Base-by-base conservation (phyloP, 192 early-diverging fungal genomes). In the Lobulomyces angularis region DNA sequence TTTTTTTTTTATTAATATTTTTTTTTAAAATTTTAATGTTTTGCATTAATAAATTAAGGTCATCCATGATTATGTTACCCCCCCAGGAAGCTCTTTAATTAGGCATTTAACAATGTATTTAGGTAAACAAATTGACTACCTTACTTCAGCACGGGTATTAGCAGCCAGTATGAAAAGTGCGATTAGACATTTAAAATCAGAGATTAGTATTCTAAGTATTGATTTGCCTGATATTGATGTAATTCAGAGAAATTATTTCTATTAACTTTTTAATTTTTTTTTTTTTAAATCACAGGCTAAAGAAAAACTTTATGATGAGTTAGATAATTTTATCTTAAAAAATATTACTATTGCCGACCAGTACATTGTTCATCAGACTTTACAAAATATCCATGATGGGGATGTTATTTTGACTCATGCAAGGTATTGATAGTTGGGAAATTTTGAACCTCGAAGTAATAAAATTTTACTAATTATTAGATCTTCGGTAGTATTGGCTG, bases 91-190 rank as follows among this genome's bases (percentile, higher is more conserved):
- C 0, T 75, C 83, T 0, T 71, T 98, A 31, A 72, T 77, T 24
- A 62, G 90, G 36, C 69, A 87, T 57, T 72, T 98, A 46, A 80
- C 69, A 23, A 74, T 69, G 18, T 70, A 92, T 45, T 48, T 98
- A 34, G 79, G 81, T 51, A 80, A 84, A 36, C 92, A 98, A 50
- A 86, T 96, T 49, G 84, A 79, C 45, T 93, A 88, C 48, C 56
- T 98, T 30, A 71, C 80, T 20, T 77, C 77, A 34, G 79, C 77
- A 37, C 79, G 94, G 20, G 71, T 81, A 3, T 76, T 96, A 70
- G 83, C 85, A n/a, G 75, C 87, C 22, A 83, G 83, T 55, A 95
- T 98, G 90, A 80, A 82, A 45, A 88, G 82, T 17, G 85, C 86
- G 17, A 90, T 96, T 43, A 72, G 89, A 28, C 81, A 75, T 45